phyloP scores from a whole-genome alignment of 2,329 filamentous ascomycete genomes.

The Orbilia brochopaga region DNA sequence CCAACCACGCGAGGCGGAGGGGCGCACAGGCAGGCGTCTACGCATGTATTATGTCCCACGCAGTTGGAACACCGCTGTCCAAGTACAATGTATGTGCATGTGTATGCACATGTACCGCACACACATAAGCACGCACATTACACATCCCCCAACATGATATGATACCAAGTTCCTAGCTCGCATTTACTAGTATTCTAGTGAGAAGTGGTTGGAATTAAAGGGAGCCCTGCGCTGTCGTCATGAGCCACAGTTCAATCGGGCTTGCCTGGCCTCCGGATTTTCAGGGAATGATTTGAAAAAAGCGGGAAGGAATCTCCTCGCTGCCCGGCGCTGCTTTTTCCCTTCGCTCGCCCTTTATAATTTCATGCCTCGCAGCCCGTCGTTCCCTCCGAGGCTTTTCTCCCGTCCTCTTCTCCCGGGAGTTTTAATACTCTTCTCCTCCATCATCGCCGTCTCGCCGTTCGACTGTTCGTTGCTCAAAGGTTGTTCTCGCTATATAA shows the following conservation, averaged over 20 bases:
- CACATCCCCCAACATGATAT: no score
- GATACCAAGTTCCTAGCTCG: no score
- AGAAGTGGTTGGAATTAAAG: no score
- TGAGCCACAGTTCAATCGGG: conserved; percentile 22
- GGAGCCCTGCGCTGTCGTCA: conserved; percentile 23
- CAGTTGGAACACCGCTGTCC: no score
- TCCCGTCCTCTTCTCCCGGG: neutral
- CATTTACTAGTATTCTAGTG: no score
- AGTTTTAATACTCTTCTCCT: neutral
- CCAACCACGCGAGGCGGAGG: no score
- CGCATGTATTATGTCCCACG: no score
- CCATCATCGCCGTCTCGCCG: neutral
- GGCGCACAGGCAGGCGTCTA: no score
- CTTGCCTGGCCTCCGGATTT: conserved; percentile 10
- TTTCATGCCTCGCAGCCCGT: neutral
- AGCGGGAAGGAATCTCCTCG: conserved; percentile 9
- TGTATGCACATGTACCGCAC: neutral
- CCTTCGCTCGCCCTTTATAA: neutral
- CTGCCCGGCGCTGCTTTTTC: conserved; percentile 12
- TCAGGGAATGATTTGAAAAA: neutral
- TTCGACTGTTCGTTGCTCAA: no score
- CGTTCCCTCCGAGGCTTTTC: neutral
- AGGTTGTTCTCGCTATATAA: neutral
- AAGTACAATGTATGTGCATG: no score
- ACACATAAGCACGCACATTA: no score